These are phyloP conservation scores for Agapanthus africanus DNA, from an alignment of 106 monocot genomes.

Conservation along the genomic window DNA sequence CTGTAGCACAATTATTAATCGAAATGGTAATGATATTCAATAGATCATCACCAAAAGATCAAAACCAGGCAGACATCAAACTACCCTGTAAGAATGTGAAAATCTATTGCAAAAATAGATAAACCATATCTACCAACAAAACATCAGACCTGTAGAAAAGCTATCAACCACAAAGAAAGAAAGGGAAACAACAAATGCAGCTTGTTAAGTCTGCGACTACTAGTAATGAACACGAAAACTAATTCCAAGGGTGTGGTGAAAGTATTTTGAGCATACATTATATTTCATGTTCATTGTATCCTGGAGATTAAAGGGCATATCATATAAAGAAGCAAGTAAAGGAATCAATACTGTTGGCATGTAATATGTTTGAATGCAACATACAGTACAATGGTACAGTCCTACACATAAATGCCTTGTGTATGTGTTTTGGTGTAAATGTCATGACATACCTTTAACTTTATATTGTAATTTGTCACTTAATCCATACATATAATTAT, in stretches of 20 bases:
- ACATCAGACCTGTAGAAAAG: neutral
- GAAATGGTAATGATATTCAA: neutral
- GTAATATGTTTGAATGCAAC: neutral
- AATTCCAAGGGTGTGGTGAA: neutral
- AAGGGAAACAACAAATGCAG: neutral
- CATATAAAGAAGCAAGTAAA: neutral
- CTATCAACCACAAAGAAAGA: neutral
- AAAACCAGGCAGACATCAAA: neutral
- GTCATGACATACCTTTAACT: constrained; percentile 1
- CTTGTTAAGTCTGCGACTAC: too few species aligned
- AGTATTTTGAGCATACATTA: neutral
- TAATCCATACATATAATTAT: too few species aligned
- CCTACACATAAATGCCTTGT: neutral
- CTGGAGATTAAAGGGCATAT: neutral
- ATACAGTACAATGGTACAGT: constrained; percentile 4
- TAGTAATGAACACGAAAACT: neutral
- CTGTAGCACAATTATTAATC: neutral
- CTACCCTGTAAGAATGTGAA: neutral
- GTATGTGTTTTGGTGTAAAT: neutral
- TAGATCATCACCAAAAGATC: neutral
- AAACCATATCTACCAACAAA: neutral
- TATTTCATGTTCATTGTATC: neutral
- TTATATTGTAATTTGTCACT: neutral
- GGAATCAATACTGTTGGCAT: neutral
- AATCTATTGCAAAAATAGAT: neutral